Evolutionary conservation across 2,329 filamentous ascomycete species (phyloP), one percentile per base, ranked within the genome.

Genomic region (Hymenoscyphus infarciens): DNA sequence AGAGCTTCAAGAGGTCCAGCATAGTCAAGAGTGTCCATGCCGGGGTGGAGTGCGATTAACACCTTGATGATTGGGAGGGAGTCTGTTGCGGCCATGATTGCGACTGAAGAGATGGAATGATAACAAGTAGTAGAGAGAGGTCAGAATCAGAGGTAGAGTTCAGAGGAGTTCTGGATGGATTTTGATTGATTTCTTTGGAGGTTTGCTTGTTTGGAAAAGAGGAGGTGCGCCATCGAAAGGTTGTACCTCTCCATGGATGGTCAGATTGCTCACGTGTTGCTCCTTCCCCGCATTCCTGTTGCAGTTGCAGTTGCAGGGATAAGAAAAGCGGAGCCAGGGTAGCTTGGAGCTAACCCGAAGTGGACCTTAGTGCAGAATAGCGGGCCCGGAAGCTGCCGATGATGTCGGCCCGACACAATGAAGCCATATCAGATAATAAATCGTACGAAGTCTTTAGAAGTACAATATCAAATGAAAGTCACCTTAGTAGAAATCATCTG

Each of bases 1-100:
- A 87, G 77, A 70, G 85, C 80, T 75, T 86, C 83, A 59, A 86
- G 77, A 59, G 84, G 83, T 57, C 83, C 84, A 68, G 79, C 77
- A 68, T 84, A 80, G 74, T 85, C 82, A 66, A 85, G 75, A 56
- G 81, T 79, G 74, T 84, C 82, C 76, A 85, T 83, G 70, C 78
- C 78, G 64, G 80, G 76, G 73, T 83, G 69, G 64, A 85, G 77
- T 71, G 81, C 77, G 73, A 86, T 81, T 75, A 87, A 81, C 72
- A 86, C 84, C 77, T 85, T 82, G 79, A 86, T 81, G 66, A 72
- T 68, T 55, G 69, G 69, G 61, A 70, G 67, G 57, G 64, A 64
- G 57, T 73, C 70, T 10, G 66, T 67, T 61, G 70, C 61, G 67
- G 71, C 67, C 72, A 74, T 74, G 69, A 62, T 72, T 71, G 70